Base-by-base conservation (phyloP, 1,284 basidiomycete genomes). In the Neonothopanus nambi region DNA sequence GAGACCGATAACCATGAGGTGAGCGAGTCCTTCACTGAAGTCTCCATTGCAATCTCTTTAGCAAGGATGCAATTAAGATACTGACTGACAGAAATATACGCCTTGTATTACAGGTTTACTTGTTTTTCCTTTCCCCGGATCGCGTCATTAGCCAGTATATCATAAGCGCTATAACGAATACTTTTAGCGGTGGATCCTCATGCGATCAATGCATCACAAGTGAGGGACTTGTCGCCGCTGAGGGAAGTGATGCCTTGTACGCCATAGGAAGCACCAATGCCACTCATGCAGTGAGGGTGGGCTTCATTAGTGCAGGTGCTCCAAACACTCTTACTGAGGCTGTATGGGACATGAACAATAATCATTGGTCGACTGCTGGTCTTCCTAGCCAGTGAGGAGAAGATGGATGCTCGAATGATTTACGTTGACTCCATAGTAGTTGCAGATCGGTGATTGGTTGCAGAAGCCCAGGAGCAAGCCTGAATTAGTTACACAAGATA, bases 271-370 rank as follows among this genome's bases (percentile, higher is more conserved):
- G 20, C 28, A 38, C 51, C 20, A 15, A 38, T 26, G 35, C 26
- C 17, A 30, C 37, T 38, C 30, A 33, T 33, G 30, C 30, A 9
- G 15, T 50, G 17, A 28, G 48, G 35, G 43, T 52, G 5, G 51
- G 51, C 17, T 52, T 52, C 26, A 43, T 52, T 18, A 46, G 43
- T 36, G 51, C 51, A 20, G 51, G 51, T 9, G 8, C 35, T 1
- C 51, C 51, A 8, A 23, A 30, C 3, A 52, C 51, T 2, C 39
- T 52, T 18, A 45, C 41, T 28, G 51, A 52, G 42, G 51, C 51
- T 15, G 51, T 52, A 26, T 9, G 9, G 9, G 8, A 33, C 30
- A 33, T 8, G 9, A 46, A 45, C n/a, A 39, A 17, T 15, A 42
- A 42, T 15, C 38, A 26, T 33, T 38, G 48, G 7, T 41, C 20